Evolutionary conservation across 2,329 filamentous ascomycete genomes (phyloP).

Genomic region (Trichoderma endophyticum): DNA sequence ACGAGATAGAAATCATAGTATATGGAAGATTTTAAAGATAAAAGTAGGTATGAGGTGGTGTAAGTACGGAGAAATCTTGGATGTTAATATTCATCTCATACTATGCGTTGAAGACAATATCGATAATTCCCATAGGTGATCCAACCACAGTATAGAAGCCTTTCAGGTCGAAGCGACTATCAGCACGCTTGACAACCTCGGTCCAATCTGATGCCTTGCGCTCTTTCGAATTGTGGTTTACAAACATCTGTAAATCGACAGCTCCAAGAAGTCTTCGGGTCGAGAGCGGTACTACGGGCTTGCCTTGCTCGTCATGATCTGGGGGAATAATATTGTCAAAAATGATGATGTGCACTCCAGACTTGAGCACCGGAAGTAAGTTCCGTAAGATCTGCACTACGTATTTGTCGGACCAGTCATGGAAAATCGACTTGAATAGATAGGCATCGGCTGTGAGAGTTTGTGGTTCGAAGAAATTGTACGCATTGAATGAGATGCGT

Average conservation of each 20-base stretch:
- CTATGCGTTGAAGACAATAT: neutral
- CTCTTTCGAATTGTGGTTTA: neutral
- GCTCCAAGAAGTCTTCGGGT: neutral
- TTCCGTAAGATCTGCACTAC: neutral
- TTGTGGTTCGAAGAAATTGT: neutral
- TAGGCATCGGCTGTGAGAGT: neutral
- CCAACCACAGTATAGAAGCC: neutral
- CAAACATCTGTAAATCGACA: neutral
- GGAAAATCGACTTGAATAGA: neutral
- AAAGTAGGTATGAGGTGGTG: neutral
- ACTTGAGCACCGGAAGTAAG: neutral
- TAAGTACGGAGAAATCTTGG: neutral
- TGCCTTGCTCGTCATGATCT: neutral
- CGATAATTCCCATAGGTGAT: neutral
- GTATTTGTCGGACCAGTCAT: neutral
- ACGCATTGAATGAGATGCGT: neutral
- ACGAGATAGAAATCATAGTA: neutral
- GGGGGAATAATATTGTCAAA: neutral
- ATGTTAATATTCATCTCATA: neutral
- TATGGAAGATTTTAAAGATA: neutral
- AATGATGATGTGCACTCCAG: neutral
- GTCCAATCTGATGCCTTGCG: neutral
- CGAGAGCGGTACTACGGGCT: neutral
- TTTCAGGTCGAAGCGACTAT: neutral
- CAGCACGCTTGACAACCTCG: neutral